Conservation (phyloP, 768 basidiomycete species). For the Boletus sp. region DNA sequence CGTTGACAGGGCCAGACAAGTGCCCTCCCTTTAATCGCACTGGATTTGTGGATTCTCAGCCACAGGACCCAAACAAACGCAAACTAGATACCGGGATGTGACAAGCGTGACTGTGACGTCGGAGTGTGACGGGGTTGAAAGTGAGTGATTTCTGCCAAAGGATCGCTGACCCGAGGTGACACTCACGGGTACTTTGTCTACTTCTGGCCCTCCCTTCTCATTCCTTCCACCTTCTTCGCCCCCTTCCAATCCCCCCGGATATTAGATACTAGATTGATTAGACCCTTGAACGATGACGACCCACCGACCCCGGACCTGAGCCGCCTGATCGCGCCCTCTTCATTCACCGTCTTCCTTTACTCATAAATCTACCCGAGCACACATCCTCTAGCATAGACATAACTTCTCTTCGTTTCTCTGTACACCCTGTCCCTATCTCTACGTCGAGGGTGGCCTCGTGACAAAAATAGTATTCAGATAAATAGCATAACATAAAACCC, state of each 20-base stretch:
- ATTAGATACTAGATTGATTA: background rate
- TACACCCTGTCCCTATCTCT: too few species aligned
- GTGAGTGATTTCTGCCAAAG: conserved; percentile 35
- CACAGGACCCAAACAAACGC: conserved; percentile 24
- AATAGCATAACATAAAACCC: background rate
- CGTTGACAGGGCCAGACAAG: conserved; percentile 43
- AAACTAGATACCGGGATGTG: conserved; percentile 8
- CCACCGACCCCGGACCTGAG: background rate
- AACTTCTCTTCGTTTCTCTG: too few species aligned
- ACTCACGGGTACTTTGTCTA: conserved; percentile 11
- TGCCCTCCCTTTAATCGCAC: conserved; percentile 28
- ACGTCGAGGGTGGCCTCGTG: too few species aligned
- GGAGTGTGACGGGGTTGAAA: conserved; percentile 2
- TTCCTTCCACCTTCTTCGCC: background rate
- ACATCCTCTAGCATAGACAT: too few species aligned
- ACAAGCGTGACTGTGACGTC: conserved; percentile 6
- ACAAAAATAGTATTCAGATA: background rate
- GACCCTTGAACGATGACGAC: too few species aligned
- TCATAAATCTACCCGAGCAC: too few species aligned
- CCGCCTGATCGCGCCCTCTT: background rate
- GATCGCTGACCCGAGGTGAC: conserved; percentile 6
- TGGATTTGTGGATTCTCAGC: conserved; percentile 18
- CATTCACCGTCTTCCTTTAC: too few species aligned
- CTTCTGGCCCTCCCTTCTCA: background rate
- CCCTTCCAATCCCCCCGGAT: background rate